Conservation (phyloP, 176 grass and related monocot species). For the Rhynchospora breviuscula region DNA sequence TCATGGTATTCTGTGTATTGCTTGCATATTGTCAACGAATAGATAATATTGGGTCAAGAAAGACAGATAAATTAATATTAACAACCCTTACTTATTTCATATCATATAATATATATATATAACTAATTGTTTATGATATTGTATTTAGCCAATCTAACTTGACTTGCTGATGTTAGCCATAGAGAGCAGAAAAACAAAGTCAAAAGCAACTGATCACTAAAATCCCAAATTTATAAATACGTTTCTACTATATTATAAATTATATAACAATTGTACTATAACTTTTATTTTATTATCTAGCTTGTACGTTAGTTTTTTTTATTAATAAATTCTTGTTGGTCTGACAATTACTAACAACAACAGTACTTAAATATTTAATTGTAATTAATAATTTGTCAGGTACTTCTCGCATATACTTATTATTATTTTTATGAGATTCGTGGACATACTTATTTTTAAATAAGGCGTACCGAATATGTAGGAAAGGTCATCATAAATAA, state of each 20-base stretch:
- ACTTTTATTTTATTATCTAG: too few species aligned
- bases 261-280: neutral
- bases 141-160: neutral
- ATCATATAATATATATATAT: neutral
- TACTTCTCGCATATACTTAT: too few species aligned
- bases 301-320: too few species aligned
- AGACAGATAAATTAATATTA: neutral
- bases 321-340: too few species aligned
- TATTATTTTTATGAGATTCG: too few species aligned
- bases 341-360: too few species aligned
- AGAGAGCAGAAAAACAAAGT: neutral
- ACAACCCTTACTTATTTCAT: neutral
- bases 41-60: neutral
- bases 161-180: neutral
- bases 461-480: too few species aligned
- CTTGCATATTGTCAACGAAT: neutral
- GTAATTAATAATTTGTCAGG: too few species aligned
- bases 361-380: too few species aligned
- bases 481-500: too few species aligned
- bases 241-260: neutral
- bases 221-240: neutral
- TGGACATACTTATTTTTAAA: too few species aligned
- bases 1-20: too few species aligned
- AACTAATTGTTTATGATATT: neutral
- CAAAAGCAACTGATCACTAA: neutral